These are phyloP conservation scores for Heritiera littoralis DNA, from an alignment of 345 rosid genomes.

Conservation along the genomic window DNA sequence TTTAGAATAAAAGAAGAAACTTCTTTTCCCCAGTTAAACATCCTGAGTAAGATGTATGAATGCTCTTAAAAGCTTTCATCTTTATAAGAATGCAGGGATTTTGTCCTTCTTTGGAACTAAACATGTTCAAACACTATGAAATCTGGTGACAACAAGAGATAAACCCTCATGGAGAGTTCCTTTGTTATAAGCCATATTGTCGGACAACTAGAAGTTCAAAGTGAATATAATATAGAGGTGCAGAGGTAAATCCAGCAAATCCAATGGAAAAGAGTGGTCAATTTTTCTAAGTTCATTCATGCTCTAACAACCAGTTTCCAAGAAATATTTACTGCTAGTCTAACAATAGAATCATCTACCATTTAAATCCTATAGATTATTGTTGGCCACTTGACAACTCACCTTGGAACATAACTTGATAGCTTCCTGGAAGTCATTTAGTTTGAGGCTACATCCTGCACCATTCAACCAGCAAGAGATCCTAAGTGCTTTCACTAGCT, in stretches of 20 bases:
- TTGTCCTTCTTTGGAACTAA: background rate
- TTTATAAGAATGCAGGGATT: background rate
- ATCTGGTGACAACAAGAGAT: background rate
- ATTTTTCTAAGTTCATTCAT: background rate
- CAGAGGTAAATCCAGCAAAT: too few species aligned
- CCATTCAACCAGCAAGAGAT: conserved; percentile 60
- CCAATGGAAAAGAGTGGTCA: background rate
- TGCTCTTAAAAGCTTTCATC: background rate
- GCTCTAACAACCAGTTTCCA: conserved; percentile 1
- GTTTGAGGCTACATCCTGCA: conserved; percentile 65
- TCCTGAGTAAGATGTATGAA: background rate
- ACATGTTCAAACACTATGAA: background rate
- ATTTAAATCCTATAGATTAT: background rate
- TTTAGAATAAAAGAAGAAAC: conserved; percentile 2
- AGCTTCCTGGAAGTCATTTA: conserved; percentile 46
- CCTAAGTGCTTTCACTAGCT: conserved; percentile 43
- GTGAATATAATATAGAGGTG: too few species aligned
- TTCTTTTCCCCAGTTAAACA: background rate
- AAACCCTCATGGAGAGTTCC: background rate
- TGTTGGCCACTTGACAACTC: background rate
- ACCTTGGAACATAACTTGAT: conserved; percentile 57
- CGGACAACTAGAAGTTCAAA: too few species aligned
- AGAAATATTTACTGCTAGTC: background rate
- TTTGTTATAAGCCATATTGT: background rate
- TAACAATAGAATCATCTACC: background rate